phyloP scores from a whole-genome alignment of 495 filamentous ascomycete species.

The Lentithecium fluviatile region DNA sequence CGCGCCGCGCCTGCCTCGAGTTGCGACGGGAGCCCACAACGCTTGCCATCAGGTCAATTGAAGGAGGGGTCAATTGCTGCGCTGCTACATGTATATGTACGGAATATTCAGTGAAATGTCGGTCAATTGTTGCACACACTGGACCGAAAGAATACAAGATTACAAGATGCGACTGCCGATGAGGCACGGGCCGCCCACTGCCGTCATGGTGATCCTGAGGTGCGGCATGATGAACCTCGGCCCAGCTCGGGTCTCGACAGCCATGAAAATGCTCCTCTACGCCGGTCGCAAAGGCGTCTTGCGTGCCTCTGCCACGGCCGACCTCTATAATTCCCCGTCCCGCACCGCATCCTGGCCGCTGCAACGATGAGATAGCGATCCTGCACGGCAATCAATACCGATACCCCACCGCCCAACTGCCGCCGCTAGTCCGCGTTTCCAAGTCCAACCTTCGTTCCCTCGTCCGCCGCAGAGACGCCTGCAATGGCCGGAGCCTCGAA shows the following conservation, averaged over 20 bases:
- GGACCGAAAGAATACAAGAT: too few species aligned
- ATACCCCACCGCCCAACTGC: slow-evolving; percentile 16
- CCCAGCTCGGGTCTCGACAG: slow-evolving; percentile 31
- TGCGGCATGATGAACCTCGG: slow-evolving; percentile 29
- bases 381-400: slow-evolving; percentile 20
- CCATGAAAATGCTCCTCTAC: slow-evolving; percentile 22
- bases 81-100: too few species aligned
- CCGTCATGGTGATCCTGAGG: neutral
- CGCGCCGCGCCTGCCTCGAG: neutral
- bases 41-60: too few species aligned
- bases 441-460: neutral
- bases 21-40: neutral
- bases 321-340: neutral
- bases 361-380: slow-evolving; percentile 24
- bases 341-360: neutral
- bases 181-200: too few species aligned
- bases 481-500: slow-evolving; percentile 81
- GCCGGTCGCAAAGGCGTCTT: slow-evolving; percentile 3
- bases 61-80: too few species aligned
- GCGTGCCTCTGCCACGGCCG: slow-evolving; percentile 2
- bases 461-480: neutral
- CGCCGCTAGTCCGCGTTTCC: slow-evolving; percentile 10
- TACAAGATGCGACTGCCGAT: neutral
- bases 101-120: too few species aligned
- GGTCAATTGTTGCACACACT: too few species aligned